Evolutionary conservation across 176 grass and related monocot species (phyloP), one percentile per base, ranked within the genome.

Genomic region (Panicum miliaceum): DNA sequence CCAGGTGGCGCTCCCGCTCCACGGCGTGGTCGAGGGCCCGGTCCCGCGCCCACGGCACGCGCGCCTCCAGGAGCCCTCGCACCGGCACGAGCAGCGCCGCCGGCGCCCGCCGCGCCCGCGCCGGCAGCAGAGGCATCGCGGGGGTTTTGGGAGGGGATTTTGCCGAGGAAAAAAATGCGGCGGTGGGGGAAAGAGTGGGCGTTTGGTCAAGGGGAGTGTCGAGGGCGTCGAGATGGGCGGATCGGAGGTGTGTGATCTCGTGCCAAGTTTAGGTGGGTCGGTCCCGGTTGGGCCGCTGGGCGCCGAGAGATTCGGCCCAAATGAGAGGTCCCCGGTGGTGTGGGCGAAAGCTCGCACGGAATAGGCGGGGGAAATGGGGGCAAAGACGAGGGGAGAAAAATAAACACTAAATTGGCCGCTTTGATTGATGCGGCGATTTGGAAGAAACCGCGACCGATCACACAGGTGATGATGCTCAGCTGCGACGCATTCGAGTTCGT

Each of bases 11-110:
- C 84, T 95, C 96, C 81, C 88, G 88, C 91, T 98, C 96, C 34
- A 95, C 85, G n/a, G 69, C 84, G 66, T 98, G 96, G 85, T 98
- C 96, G 8, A 98, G 92, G 56, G 91, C 96, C 42, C 93, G 87
- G 63, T 95, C 92, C 1, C 92, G 87, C 45, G 58, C 52, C 92
- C 95, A 97, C 68, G 83, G 84, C 14, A 94, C 85, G 5, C 89
- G 88, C 51, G 89, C 85, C 32, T 94, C 96, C 3, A 94, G 80
- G 74, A 89, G 54, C 15, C 82, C 59, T 82, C 80, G 38, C 32
- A 53, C 84, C 29, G 68, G 87, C 54, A 81, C 71, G 46, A 40
- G 75, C 7, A 87, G 77, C 27, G 82, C 76, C 19, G 82, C 71
- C 73, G 69, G 50, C 60, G 7, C 19, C 36, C 25, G 77, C 67